Conservation (phyloP, 768 basidiomycete genomes). For the Mycena metata region DNA sequence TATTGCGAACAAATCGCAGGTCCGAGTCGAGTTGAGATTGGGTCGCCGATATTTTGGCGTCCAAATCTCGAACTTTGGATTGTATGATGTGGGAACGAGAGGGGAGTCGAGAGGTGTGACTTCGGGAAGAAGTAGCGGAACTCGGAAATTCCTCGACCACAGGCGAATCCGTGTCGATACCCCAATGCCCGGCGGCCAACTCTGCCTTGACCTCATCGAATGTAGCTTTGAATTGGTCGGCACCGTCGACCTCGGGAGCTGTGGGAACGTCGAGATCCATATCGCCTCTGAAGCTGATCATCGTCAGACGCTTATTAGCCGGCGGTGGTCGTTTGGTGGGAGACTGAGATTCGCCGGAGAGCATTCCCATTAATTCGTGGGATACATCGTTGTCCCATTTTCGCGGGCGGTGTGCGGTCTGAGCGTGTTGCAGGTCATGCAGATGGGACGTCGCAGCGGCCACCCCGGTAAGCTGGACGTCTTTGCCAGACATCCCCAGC, state of each 20-base stretch:
- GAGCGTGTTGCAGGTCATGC: conserved; percentile 69
- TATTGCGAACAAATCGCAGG: conserved; percentile 82
- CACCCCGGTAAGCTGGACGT: conserved; percentile 83
- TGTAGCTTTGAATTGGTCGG: conserved; percentile 81
- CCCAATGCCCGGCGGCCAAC: conserved; percentile 67
- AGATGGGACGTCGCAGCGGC: conserved; percentile 90
- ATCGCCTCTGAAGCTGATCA: conserved; percentile 45
- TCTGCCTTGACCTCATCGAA: conserved; percentile 92
- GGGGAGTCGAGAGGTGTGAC: conserved; percentile 51
- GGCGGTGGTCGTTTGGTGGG: conserved; percentile 39
- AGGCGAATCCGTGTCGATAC: conserved; percentile 43
- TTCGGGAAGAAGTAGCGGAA: conserved; percentile 40
- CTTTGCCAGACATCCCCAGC: conserved; percentile 73
- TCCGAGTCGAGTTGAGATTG: conserved; percentile 75
- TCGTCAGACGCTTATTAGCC: conserved; percentile 47
- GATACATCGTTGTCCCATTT: conserved; percentile 61
- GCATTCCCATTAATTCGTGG: conserved; percentile 58
- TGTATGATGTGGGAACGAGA: conserved; percentile 72
- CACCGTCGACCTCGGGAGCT: conserved; percentile 69
- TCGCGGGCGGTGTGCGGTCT: conserved; percentile 44
- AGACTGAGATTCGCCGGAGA: conserved; percentile 48
- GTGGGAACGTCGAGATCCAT: conserved; percentile 60
- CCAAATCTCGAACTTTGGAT: conserved; percentile 74
- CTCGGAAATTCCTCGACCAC: conserved; percentile 36
- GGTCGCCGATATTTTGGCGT: conserved; percentile 65